Percentiles rank a stretch among this genome's conserved stretches.
phyloP scores from a whole-genome alignment of 2,329 filamentous ascomycete species.

The Beauveria scarabaeidicola region DNA sequence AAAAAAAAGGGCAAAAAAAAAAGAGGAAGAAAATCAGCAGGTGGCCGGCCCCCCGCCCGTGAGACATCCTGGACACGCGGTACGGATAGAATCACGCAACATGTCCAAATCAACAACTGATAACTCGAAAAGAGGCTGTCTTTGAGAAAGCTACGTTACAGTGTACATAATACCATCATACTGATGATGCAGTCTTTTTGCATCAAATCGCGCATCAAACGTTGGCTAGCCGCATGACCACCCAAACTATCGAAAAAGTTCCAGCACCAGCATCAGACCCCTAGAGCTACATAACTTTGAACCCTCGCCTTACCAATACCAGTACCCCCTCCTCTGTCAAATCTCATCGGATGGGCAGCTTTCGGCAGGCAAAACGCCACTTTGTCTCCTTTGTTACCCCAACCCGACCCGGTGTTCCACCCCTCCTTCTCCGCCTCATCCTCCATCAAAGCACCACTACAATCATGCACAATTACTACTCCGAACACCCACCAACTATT shows the following conservation, averaged over 20 bases:
- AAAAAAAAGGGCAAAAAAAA: not conserved
- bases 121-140: too few species aligned
- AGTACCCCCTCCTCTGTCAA: too few species aligned
- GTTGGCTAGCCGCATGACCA: not conserved
- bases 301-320: too few species aligned
- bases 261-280: not conserved
- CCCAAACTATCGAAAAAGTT: not conserved
- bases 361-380: too few species aligned
- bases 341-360: too few species aligned
- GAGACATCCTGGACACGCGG: not conserved
- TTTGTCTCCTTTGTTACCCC: too few species aligned
- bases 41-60: not conserved
- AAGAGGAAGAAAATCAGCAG: too few species aligned
- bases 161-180: too few species aligned
- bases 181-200: not conserved
- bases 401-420: not conserved
- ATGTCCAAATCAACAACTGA: not conserved
- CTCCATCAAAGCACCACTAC: too few species aligned
- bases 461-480: not conserved
- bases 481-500: not conserved
- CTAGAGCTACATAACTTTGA: too few species aligned
- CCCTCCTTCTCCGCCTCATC: not conserved
- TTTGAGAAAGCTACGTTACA: too few species aligned
- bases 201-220: not conserved
- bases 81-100: not conserved